Conservation (phyloP, 306 rosid genomes). For the Corylus avellana region DNA sequence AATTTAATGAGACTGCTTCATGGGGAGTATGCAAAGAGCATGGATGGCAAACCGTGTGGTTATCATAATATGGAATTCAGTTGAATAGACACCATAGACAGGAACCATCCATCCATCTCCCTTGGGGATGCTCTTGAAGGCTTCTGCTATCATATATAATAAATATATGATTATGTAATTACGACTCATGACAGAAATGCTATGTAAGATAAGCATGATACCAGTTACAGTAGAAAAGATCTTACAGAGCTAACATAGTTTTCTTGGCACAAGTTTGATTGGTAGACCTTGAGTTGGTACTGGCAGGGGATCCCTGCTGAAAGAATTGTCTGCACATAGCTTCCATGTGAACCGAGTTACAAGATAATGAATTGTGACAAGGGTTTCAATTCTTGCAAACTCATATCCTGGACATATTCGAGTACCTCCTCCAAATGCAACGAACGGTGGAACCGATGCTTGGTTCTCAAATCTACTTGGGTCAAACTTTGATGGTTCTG, state of each 20-base stretch:
- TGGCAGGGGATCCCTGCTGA: constrained; percentile 40
- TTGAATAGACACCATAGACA: no score
- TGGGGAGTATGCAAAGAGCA: no score
- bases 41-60: no score
- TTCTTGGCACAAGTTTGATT: constrained; percentile 27
- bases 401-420: constrained; percentile 53
- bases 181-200: neutral
- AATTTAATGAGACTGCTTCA: no score
- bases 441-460: constrained; percentile 45
- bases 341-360: constrained; percentile 51
- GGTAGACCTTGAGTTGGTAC: constrained; percentile 42
- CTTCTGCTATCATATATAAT: no score
- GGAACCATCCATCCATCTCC: no score
- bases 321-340: constrained; percentile 35
- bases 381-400: constrained; percentile 47
- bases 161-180: no score
- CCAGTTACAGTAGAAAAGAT: neutral
- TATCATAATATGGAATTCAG: no score
- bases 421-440: constrained; percentile 47
- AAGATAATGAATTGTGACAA: constrained; percentile 41
- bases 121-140: no score
- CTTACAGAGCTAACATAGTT: neutral
- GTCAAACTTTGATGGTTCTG: constrained; percentile 66
- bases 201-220: neutral
- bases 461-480: constrained; percentile 69